These are phyloP conservation scores for Saccharomycopsis microspora DNA, from an alignment of 805 yeast species.

Conservation along the genomic window DNA sequence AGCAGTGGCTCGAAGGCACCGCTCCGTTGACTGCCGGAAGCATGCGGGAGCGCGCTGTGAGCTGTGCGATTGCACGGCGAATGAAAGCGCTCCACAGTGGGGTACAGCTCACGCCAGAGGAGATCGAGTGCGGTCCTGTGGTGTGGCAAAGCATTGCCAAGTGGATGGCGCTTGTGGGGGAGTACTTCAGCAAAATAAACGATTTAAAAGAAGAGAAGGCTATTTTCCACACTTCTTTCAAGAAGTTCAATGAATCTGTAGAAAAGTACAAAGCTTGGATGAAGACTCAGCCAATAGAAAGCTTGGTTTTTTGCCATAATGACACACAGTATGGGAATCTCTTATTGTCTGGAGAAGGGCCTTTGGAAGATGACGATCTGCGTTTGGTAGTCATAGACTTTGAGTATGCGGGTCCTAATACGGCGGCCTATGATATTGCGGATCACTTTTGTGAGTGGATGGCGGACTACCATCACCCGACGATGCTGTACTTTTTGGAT, in stretches of 20 bases:
- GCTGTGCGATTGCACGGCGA: constrained; percentile 84
- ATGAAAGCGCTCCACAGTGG: constrained; percentile 91
- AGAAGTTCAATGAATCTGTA: constrained; percentile 36
- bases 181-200: constrained; percentile 30
- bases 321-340: constrained; percentile 96
- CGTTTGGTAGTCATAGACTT: constrained; percentile 90
- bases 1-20: constrained; percentile 82
- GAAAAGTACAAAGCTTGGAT: constrained; percentile 54
- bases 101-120: constrained; percentile 50
- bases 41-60: constrained; percentile 62
- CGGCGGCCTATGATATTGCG: constrained; percentile 82
- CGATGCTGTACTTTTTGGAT: constrained; percentile 40
- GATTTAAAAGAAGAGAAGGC: constrained; percentile 20
- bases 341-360: constrained; percentile 40
- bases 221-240: constrained; percentile 36
- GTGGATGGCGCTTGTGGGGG: constrained; percentile 49
- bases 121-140: constrained; percentile 48
- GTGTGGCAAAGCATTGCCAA: constrained; percentile 59
- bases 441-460: constrained; percentile 97
- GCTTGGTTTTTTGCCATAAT: constrained; percentile 81
- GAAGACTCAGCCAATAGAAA: constrained; percentile 44
- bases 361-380: constrained; percentile 35
- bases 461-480: constrained; percentile 74
- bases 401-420: constrained; percentile 87
- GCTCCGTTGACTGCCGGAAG: constrained; percentile 62